Evolutionary conservation across 139 green algal species (phyloP).

Genomic region (Volvox africanus): DNA sequence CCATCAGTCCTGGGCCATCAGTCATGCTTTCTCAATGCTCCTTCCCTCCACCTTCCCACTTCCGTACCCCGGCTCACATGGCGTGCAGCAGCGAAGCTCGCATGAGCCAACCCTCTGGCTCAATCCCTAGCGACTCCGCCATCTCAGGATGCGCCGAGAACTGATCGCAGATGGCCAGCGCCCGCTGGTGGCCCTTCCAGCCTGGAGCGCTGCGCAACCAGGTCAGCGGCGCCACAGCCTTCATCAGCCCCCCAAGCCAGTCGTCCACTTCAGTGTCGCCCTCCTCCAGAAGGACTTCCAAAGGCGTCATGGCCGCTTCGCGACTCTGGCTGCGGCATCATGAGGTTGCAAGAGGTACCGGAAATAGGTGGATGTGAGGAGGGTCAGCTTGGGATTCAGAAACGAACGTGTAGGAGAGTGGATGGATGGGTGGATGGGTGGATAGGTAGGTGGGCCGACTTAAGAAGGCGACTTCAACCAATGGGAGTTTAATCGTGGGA

Average conservation of each 20-base stretch:
- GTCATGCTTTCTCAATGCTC: too few relatives aligned
- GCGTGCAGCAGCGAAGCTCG: neutral
- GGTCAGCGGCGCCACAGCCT: neutral
- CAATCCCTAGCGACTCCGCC: neutral
- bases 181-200: neutral
- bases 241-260: neutral
- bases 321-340: neutral
- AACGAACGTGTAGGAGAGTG: neutral
- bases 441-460: too few relatives aligned
- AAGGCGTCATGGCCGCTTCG: neutral
- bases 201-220: slow-evolving; percentile 8
- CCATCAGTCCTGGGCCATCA: too few relatives aligned
- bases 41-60: too few relatives aligned
- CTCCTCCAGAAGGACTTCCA: slow-evolving; percentile 14
- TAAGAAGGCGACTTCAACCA: too few relatives aligned
- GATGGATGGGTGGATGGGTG: too few relatives aligned
- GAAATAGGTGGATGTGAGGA: neutral
- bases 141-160: neutral
- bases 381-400: neutral
- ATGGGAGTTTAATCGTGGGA: too few relatives aligned
- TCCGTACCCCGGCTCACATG: neutral
- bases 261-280: neutral
- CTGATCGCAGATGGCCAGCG: neutral
- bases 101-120: neutral
- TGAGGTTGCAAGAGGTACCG: neutral